Evolutionary conservation across 2,329 filamentous ascomycete species (phyloP).

Genomic region (Verruconis gallopava): DNA sequence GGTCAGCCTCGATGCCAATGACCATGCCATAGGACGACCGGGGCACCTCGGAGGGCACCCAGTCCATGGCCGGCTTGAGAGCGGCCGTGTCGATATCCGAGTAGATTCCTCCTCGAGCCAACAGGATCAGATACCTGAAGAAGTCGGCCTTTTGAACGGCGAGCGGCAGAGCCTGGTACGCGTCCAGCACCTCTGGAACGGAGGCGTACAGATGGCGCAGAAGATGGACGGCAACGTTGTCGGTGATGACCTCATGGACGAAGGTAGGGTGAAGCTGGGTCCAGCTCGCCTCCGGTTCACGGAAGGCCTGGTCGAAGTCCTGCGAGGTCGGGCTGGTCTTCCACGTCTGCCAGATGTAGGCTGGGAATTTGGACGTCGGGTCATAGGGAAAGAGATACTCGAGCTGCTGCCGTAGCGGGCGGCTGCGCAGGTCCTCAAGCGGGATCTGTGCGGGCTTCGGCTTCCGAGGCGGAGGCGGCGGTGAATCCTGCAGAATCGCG

Average conservation of each 20-base stretch:
- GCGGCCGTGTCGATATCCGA: slow-evolving; percentile 73
- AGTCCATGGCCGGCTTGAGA: slow-evolving; percentile 69
- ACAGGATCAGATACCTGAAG: slow-evolving; percentile 56
- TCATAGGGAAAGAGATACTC: slow-evolving; percentile 93
- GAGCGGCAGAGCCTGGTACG: slow-evolving; percentile 35
- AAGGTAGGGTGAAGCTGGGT: slow-evolving; percentile 76
- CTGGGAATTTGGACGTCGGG: slow-evolving; percentile 75
- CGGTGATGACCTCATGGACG: slow-evolving; percentile 94
- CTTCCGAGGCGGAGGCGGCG: slow-evolving; percentile 19
- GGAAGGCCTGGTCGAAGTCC: slow-evolving; percentile 61
- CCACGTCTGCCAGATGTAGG: slow-evolving; percentile 99
- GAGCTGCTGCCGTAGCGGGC: slow-evolving; percentile 66
- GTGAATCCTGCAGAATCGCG: slow-evolving; percentile 12
- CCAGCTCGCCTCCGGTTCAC: slow-evolving; percentile 82
- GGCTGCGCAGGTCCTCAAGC: slow-evolving; percentile 55
- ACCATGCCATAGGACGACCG: slow-evolving; percentile 71
- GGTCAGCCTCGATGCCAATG: slow-evolving; percentile 91
- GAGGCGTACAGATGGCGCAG: slow-evolving; percentile 78
- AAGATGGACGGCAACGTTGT: slow-evolving; percentile 68
- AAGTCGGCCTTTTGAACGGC: slow-evolving; percentile 50
- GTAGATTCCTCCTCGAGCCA: slow-evolving; percentile 72
- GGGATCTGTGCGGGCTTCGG: slow-evolving; percentile 44
- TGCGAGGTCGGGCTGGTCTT: slow-evolving; percentile 68
- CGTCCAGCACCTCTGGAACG: slow-evolving; percentile 35
- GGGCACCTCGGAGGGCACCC: slow-evolving; percentile 71